These are phyloP conservation scores for Suillus subalutaceus DNA, from an alignment of 768 basidiomycete genomes.

Conservation along the genomic window DNA sequence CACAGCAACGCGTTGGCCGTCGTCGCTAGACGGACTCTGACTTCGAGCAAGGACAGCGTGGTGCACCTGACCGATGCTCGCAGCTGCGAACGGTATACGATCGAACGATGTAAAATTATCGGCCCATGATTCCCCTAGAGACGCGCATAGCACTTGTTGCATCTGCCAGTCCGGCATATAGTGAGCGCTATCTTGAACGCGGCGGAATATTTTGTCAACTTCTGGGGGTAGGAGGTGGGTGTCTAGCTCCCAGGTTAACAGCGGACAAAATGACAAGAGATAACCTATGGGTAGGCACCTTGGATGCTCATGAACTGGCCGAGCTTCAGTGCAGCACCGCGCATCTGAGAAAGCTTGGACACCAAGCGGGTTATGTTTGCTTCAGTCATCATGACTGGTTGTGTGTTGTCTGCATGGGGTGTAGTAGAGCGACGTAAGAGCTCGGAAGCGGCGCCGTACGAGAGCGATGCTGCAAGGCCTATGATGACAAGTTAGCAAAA, in stretches of 20 bases:
- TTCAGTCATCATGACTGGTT: slow-evolving; percentile 84
- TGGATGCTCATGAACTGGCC: slow-evolving; percentile 99
- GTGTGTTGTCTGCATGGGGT: slow-evolving; percentile 33
- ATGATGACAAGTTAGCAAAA: not conserved
- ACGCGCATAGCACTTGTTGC: slow-evolving; percentile 79
- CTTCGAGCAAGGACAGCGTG: slow-evolving; percentile 59
- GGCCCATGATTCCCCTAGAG: slow-evolving; percentile 79
- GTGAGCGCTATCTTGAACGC: slow-evolving; percentile 93
- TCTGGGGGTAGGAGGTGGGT: slow-evolving; percentile 87
- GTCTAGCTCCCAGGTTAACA: slow-evolving; percentile 49
- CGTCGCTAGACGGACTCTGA: slow-evolving; percentile 54
- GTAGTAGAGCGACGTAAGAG: slow-evolving; percentile 68
- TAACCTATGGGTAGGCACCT: slow-evolving; percentile 42
- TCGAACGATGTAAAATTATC: slow-evolving; percentile 74
- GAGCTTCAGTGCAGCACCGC: slow-evolving; percentile 93
- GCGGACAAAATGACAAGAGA: not conserved
- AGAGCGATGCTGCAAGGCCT: slow-evolving; percentile 91
- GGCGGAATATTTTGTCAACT: slow-evolving; percentile 83
- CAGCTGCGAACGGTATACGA: slow-evolving; percentile 89
- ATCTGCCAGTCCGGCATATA: slow-evolving; percentile 99
- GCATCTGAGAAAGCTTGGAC: slow-evolving; percentile 91
- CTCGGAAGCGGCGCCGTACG: slow-evolving; percentile 90
- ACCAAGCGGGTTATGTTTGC: slow-evolving; percentile 90
- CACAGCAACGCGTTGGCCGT: slow-evolving; percentile 63
- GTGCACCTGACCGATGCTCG: slow-evolving; percentile 96